A percentile compares a stretch with the other conserved stretches of the same genome.
Evolutionary conservation across 2,329 filamentous ascomycete species (phyloP).

Genomic region (Ceratocystis alfenasii): DNA sequence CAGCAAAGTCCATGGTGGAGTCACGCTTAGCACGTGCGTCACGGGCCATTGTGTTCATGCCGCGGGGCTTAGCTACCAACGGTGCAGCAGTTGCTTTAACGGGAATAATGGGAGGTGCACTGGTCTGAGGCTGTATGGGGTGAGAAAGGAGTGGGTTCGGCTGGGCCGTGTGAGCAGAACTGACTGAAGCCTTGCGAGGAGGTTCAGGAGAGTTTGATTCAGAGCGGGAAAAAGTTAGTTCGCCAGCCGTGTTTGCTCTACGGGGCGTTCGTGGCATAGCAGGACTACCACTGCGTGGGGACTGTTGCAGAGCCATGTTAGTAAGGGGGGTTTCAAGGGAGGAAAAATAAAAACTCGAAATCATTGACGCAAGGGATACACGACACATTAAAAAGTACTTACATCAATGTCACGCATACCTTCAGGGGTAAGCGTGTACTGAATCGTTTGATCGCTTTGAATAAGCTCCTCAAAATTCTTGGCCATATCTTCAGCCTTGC

Average conservation of each 20-base stretch:
- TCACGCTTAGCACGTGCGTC: constrained; percentile 61
- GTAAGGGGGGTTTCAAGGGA: constrained; percentile 7
- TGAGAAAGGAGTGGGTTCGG: constrained; percentile 21
- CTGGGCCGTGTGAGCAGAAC: constrained; percentile 21
- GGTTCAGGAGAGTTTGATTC: constrained; percentile 35
- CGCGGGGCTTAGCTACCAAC: constrained; percentile 1
- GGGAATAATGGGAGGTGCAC: constrained; percentile 23
- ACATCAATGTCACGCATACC: constrained; percentile 68
- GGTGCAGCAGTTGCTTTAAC: constrained; percentile 14
- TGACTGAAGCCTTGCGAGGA: constrained; percentile 20
- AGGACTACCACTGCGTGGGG: constrained; percentile 30
- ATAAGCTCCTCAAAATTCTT: constrained; percentile 69
- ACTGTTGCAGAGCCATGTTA: constrained; percentile 17
- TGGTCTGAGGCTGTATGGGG: constrained; percentile 16
- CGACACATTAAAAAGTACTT: constrained; percentile 28
- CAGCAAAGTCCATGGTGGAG: constrained; percentile 69
- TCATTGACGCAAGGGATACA: neutral
- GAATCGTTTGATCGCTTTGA: constrained; percentile 68
- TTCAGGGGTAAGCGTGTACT: constrained; percentile 69
- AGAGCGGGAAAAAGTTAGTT: constrained; percentile 36
- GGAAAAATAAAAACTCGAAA: constrained; percentile 1
- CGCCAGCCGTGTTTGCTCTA: constrained; percentile 37
- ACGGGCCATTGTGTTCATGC: constrained; percentile 37
- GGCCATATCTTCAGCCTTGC: constrained; percentile 45
- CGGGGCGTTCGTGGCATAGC: constrained; percentile 33